Conservation (phyloP, 2,329 filamentous ascomycete genomes). For the Aspergillus floridensis region DNA sequence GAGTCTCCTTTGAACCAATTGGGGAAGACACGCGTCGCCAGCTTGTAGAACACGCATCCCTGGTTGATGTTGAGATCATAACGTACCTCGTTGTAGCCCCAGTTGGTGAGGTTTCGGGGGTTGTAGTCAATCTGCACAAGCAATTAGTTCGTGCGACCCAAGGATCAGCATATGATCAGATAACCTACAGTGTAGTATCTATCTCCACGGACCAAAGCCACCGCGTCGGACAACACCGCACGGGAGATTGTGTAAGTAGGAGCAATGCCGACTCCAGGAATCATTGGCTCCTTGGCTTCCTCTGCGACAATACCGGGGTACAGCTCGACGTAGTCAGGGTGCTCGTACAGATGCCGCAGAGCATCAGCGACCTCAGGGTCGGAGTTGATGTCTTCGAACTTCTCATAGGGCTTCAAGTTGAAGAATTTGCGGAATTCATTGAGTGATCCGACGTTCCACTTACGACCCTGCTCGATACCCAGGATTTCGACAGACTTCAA, state of each 20-base stretch:
- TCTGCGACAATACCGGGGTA: constrained; percentile 78
- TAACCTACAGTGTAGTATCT: constrained; percentile 64
- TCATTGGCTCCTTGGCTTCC: constrained; percentile 70
- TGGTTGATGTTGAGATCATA: constrained; percentile 74
- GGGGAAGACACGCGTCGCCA: constrained; percentile 76
- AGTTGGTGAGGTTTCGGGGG: constrained; percentile 73
- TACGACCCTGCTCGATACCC: constrained; percentile 72
- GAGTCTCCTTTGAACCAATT: constrained; percentile 74
- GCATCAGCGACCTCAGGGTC: constrained; percentile 67
- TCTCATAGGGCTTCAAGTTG: constrained; percentile 69
- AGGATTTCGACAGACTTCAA: constrained; percentile 76
- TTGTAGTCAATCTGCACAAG: constrained; percentile 60
- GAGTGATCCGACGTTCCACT: constrained; percentile 73
- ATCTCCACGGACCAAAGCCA: constrained; percentile 74
- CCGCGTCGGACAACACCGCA: constrained; percentile 73
- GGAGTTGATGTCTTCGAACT: constrained; percentile 80
- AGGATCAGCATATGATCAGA: constrained; percentile 6
- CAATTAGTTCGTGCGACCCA: constrained; percentile 23
- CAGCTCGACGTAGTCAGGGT: constrained; percentile 75
- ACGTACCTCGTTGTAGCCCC: constrained; percentile 73
- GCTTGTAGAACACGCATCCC: constrained; percentile 81
- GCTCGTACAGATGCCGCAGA: constrained; percentile 63
- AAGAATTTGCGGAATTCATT: constrained; percentile 87
- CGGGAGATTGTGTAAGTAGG: constrained; percentile 75
- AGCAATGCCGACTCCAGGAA: constrained; percentile 70